Percentiles rank a stretch among this genome's conserved stretches.
Conservation (phyloP, 371 early-diverging fungal genomes). For the Rhizopus stolonifer region DNA sequence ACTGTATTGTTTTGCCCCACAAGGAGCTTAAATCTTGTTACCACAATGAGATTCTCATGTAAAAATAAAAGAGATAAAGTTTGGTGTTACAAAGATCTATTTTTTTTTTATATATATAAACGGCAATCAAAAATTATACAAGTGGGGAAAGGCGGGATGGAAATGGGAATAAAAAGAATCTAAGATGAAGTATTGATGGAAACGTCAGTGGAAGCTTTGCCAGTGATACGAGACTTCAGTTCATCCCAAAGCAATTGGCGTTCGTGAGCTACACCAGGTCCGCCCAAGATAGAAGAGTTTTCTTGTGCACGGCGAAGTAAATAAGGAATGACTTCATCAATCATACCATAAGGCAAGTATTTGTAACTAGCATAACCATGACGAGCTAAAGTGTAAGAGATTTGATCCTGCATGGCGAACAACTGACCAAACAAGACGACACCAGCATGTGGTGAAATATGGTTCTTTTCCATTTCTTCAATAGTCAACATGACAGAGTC, state of each 20-base stretch:
- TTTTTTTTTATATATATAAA: background rate
- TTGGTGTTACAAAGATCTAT: slow-evolving; percentile 1
- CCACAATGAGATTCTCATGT: slow-evolving; percentile 95
- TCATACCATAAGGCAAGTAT: slow-evolving; percentile 89
- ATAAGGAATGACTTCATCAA: slow-evolving; percentile 90
- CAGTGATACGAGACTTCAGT: slow-evolving; percentile 42
- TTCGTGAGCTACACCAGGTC: slow-evolving; percentile 40
- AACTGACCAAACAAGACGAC: slow-evolving; percentile 93
- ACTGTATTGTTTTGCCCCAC: slow-evolving; percentile 95
- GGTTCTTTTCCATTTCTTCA: slow-evolving; percentile 63
- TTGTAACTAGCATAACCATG: slow-evolving; percentile 83
- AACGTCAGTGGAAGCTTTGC: slow-evolving; percentile 21
- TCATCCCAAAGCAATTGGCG: slow-evolving; percentile 57
- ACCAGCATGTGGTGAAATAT: slow-evolving; percentile 56
- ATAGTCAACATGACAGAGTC: slow-evolving; percentile 72
- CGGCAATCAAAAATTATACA: background rate
- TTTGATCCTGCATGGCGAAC: slow-evolving; percentile 86
- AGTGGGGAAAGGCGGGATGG: background rate
- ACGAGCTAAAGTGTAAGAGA: slow-evolving; percentile 74
- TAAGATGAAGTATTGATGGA: slow-evolving; percentile 20
- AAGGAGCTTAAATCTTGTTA: slow-evolving; percentile 88
- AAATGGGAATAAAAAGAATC: slow-evolving; percentile 5
- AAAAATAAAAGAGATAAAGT: slow-evolving; percentile 16
- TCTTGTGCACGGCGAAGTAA: slow-evolving; percentile 95
- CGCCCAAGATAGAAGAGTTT: slow-evolving; percentile 77